Evolutionary conservation across 2,329 filamentous ascomycete genomes (phyloP), one percentile per base, ranked within the genome.

Genomic region (Talaromyces funiculosus): DNA sequence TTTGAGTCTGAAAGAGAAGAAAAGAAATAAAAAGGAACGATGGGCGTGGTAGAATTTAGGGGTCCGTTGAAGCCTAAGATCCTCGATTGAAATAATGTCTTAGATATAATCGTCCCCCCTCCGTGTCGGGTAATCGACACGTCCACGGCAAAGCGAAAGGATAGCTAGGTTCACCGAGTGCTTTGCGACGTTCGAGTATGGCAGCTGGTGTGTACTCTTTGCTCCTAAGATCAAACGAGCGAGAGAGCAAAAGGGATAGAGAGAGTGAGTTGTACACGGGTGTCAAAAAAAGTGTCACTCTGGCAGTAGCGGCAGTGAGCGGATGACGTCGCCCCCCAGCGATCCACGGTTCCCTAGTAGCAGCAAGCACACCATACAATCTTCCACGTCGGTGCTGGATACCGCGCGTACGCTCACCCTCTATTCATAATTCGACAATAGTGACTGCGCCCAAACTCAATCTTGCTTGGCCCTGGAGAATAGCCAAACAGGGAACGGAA

Each of bases 181-280:
- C 31, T 45, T 37, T 47, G 42, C 55, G 55, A 57, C 20, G 4
- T 38, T 4, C 53, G 47, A 35, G 51, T 18, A 35, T 24, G 51
- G 33, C 14, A 26, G 14, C 16, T 38, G 20, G 43, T 4, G 43
- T 18, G 7, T 9, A n/a, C 8, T 53, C 14, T 26, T 40, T 22
- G 20, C 51, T 18, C 29, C 12, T 8, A 18, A 10, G 18, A 51
- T 12, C 18, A 35, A 29, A 51, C 29, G 29, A 51, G 26, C 51
- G 51, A 38, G 51, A 38, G 51, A 38, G 40, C 14, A 18, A 29
- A 24, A 16, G 42, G n/a, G 33, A 29, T 14, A 35, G 22, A 51
- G 5, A 24, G 54, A 57, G 24, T 20, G 40, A 47, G 40, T 64
- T 65, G 64, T 62, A 63, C 61, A 61, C 43, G 49, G 38, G 47